These are phyloP conservation scores for Fusarium proliferatum DNA, from an alignment of 2,329 filamentous ascomycete species.

Conservation along the genomic window DNA sequence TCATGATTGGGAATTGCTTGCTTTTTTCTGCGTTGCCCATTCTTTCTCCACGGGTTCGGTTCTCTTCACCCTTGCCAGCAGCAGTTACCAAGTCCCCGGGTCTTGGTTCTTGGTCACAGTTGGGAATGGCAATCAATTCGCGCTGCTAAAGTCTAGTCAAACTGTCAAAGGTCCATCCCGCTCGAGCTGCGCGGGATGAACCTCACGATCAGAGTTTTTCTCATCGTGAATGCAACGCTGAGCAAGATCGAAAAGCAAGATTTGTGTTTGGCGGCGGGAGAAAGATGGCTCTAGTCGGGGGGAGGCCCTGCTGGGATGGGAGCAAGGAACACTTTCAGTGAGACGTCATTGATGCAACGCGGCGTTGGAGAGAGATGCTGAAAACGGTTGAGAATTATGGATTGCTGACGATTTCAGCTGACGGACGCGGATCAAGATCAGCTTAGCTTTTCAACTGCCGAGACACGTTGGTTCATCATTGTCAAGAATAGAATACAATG, in stretches of 20 bases:
- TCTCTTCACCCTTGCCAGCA: conserved; percentile 25
- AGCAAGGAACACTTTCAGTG: conserved; percentile 10
- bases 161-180: background rate
- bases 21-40: conserved; percentile 28
- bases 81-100: conserved; percentile 34
- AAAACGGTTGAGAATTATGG: conserved; percentile 1
- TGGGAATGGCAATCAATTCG: conserved; percentile 7
- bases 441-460: conserved; percentile 15
- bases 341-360: conserved; percentile 30
- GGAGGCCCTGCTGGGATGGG: conserved; percentile 4
- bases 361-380: background rate
- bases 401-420: conserved; percentile 4
- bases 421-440: background rate
- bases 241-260: conserved; percentile 13
- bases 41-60: conserved; percentile 16
- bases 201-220: conserved; percentile 3
- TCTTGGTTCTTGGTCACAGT: conserved; percentile 1
- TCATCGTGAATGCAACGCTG: conserved; percentile 14
- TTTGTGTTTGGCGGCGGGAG: conserved; percentile 15
- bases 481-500: background rate
- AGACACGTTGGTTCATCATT: background rate
- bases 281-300: conserved; percentile 17
- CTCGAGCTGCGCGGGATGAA: background rate
- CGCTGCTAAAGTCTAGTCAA: background rate
- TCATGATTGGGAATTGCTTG: conserved; percentile 21